phyloP scores from a whole-genome alignment of 768 basidiomycete species.

The Porpolomopsis calyptriformis region DNA sequence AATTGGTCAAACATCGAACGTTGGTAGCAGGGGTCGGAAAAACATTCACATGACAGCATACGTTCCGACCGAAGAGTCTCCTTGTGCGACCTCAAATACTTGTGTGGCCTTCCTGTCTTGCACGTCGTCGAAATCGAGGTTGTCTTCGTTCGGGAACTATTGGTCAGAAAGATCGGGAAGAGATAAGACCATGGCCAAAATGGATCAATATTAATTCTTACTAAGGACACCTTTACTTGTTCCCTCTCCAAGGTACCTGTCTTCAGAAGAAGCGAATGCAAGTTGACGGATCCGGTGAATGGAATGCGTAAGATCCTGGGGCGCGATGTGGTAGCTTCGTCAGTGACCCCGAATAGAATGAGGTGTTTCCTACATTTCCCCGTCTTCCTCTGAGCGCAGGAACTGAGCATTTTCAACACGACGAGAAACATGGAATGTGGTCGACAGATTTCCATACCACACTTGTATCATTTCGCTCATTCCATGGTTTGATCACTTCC shows the following conservation, averaged over 20 bases:
- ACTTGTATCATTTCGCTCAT: slow-evolving; percentile 59
- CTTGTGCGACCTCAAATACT: slow-evolving; percentile 58
- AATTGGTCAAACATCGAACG: not conserved
- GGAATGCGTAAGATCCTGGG: slow-evolving; percentile 72
- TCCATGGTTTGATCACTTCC: slow-evolving; percentile 79
- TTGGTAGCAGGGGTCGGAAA: not conserved
- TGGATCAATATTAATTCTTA: slow-evolving; percentile 23
- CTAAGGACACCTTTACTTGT: slow-evolving; percentile 60
- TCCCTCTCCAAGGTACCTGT: slow-evolving; percentile 74
- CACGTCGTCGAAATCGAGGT: slow-evolving; percentile 73
- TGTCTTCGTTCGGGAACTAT: slow-evolving; percentile 73
- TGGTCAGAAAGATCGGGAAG: no score
- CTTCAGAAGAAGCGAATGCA: slow-evolving; percentile 74
- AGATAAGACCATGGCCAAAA: no score
- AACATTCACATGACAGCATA: slow-evolving; percentile 62
- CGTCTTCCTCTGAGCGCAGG: slow-evolving; percentile 84
- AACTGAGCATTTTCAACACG: slow-evolving; percentile 34
- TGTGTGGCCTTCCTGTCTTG: slow-evolving; percentile 54
- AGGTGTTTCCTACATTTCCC: slow-evolving; percentile 53
- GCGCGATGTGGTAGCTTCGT: not conserved
- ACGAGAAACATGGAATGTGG: slow-evolving; percentile 3
- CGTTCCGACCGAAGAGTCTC: slow-evolving; percentile 64
- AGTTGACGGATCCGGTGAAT: slow-evolving; percentile 79
- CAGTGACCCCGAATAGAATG: not conserved
- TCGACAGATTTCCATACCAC: slow-evolving; percentile 36